A percentile compares a stretch with the other conserved stretches of the same genome.
Evolutionary conservation across 306 rosid genomes (phyloP).

Genomic region (Sphenostylis stenocarpa): DNA sequence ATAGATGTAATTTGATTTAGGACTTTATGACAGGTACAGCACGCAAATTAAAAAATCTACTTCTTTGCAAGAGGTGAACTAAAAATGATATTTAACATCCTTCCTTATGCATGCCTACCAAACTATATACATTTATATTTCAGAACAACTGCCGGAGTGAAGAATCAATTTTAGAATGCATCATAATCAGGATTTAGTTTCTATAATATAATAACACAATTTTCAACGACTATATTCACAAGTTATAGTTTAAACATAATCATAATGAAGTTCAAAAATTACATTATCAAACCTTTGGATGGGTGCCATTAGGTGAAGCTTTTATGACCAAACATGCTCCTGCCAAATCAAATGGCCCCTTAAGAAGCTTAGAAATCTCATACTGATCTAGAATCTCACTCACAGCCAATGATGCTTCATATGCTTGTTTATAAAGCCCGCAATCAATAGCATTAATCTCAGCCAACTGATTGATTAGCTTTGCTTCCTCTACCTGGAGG

Average conservation of each 20-base stretch:
- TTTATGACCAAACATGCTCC: constrained; percentile 75
- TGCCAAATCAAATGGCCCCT: constrained; percentile 68
- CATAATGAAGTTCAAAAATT: constrained; percentile 24
- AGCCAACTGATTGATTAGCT: constrained; percentile 69
- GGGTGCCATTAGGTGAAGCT: constrained; percentile 50
- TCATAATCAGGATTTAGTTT: background rate
- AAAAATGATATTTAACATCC: background rate
- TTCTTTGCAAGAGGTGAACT: background rate
- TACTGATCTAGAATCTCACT: constrained; percentile 69
- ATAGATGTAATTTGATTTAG: background rate
- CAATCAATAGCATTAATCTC: constrained; percentile 68
- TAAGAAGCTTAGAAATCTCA: constrained; percentile 79
- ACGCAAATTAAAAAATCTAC: background rate
- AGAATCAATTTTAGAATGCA: constrained; percentile 13
- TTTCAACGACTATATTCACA: background rate
- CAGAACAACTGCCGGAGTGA: background rate
- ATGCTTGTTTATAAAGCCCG: constrained; percentile 81
- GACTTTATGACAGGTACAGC: background rate
- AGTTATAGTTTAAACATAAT: constrained; percentile 13
- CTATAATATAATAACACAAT: constrained; percentile 1
- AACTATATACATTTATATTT: background rate
- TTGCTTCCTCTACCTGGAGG: constrained; percentile 83
- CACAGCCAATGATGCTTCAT: constrained; percentile 66
- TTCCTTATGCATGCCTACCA: background rate
- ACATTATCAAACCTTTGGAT: constrained; percentile 58